These are phyloP conservation scores for Phytophthora hibernalis DNA, from an alignment of 352 stramenopile species.

Conservation along the genomic window DNA sequence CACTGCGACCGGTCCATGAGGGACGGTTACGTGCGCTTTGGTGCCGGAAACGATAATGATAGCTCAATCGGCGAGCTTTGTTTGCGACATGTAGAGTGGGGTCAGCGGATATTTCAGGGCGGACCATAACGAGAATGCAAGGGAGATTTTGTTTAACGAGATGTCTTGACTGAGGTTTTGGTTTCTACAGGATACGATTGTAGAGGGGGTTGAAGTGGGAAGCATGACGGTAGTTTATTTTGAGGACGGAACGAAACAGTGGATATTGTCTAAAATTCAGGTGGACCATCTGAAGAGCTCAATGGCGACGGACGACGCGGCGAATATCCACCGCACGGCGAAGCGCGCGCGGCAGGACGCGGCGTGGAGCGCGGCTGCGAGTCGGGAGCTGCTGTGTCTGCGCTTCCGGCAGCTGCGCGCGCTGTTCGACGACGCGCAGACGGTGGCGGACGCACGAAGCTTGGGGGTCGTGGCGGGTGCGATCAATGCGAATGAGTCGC, in stretches of 20 bases:
- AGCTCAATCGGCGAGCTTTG: background rate
- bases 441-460: slow-evolving; percentile 40
- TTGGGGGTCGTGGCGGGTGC: slow-evolving; percentile 31
- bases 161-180: background rate
- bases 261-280: background rate
- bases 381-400: slow-evolving; percentile 35
- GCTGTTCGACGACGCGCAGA: slow-evolving; percentile 38
- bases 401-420: slow-evolving; percentile 20
- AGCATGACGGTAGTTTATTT: background rate
- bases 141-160: background rate
- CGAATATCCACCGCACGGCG: slow-evolving; percentile 30
- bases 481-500: slow-evolving; percentile 1
- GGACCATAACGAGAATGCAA: background rate
- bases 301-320: slow-evolving; percentile 17
- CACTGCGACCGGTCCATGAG: slow-evolving; percentile 34
- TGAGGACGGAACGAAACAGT: background rate
- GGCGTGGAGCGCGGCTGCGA: slow-evolving; percentile 22
- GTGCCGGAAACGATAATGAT: slow-evolving; percentile 12
- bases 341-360: slow-evolving; percentile 19
- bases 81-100: too few species aligned
- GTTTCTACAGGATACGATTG: background rate
- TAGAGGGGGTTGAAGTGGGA: background rate
- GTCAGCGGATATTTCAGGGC: background rate
- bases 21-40: background rate
- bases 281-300: background rate